These are phyloP conservation scores for Zasmidium citrigriseum DNA, from an alignment of 2,329 filamentous ascomycete genomes.

Conservation along the genomic window DNA sequence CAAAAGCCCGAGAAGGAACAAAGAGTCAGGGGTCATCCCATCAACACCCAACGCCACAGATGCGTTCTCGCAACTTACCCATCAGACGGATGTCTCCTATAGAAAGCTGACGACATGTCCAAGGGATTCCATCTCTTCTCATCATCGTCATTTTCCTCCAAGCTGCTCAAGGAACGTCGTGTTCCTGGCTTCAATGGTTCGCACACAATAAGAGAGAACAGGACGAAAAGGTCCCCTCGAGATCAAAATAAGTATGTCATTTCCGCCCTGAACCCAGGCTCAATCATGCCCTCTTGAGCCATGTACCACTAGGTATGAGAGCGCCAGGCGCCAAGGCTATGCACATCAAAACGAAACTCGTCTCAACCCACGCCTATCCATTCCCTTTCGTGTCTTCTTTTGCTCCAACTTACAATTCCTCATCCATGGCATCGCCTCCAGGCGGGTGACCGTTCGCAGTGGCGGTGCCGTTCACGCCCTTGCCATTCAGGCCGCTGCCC, in stretches of 20 bases:
- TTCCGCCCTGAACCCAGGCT: neutral
- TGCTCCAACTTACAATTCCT: conserved; percentile 25
- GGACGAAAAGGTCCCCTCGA: too few relatives aligned
- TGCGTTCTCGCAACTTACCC: too few relatives aligned
- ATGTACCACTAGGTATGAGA: neutral
- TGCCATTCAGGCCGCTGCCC: conserved; percentile 17
- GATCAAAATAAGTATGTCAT: neutral
- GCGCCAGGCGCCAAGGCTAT: conserved; percentile 19
- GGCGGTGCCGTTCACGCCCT: conserved; percentile 16
- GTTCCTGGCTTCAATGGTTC: too few relatives aligned
- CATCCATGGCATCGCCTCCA: conserved; percentile 26
- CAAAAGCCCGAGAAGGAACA: too few relatives aligned
- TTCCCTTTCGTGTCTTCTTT: neutral
- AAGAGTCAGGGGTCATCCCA: too few relatives aligned
- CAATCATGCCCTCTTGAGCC: neutral
- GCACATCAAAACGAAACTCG: conserved; percentile 10
- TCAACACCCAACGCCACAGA: too few relatives aligned
- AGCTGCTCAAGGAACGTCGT: too few relatives aligned
- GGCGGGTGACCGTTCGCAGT: conserved; percentile 13
- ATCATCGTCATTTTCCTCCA: too few relatives aligned
- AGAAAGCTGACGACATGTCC: too few relatives aligned
- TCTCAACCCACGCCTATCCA: neutral
- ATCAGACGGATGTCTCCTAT: too few relatives aligned
- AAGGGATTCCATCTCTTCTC: too few relatives aligned
- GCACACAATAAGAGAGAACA: too few relatives aligned